Conservation (phyloP, 768 basidiomycete species). For the Tulasnella sp. region DNA sequence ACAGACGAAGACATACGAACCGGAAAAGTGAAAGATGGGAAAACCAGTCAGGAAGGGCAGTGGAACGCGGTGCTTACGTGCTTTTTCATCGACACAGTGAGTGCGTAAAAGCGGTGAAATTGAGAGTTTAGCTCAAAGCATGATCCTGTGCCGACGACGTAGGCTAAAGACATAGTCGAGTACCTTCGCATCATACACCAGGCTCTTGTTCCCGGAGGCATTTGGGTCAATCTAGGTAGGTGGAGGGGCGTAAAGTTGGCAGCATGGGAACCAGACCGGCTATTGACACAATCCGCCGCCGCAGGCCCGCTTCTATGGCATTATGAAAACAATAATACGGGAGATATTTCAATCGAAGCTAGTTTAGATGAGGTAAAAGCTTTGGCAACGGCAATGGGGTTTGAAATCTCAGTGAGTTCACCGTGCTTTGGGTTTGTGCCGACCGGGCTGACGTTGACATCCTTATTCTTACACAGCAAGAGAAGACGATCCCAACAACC, state of each 20-base stretch:
- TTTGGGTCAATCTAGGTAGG: constrained; percentile 88
- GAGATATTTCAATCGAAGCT: constrained; percentile 82
- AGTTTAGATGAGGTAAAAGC: constrained; percentile 86
- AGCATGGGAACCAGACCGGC: not conserved
- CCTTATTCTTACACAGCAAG: constrained; percentile 57
- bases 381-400: constrained; percentile 73
- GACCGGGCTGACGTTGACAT: not conserved
- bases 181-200: constrained; percentile 86
- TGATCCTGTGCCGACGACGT: not conserved
- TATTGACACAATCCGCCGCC: not conserved
- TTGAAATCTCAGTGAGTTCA: constrained; percentile 71
- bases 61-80: constrained; percentile 94
- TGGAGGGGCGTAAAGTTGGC: not conserved
- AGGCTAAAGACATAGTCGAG: constrained; percentile 91
- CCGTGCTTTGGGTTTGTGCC: not conserved
- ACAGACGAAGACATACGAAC: constrained; percentile 42
- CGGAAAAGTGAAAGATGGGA: constrained; percentile 48
- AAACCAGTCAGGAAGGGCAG: constrained; percentile 69
- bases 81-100: constrained; percentile 95
- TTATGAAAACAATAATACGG: constrained; percentile 84
- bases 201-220: constrained; percentile 80
- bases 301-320: constrained; percentile 95
- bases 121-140: not conserved
- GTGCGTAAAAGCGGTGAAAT: constrained; percentile 36
- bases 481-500: constrained; percentile 75